These are phyloP conservation scores for Ceratobasidium sp. DNA, from an alignment of 1,284 basidiomycete genomes.

Conservation along the genomic window DNA sequence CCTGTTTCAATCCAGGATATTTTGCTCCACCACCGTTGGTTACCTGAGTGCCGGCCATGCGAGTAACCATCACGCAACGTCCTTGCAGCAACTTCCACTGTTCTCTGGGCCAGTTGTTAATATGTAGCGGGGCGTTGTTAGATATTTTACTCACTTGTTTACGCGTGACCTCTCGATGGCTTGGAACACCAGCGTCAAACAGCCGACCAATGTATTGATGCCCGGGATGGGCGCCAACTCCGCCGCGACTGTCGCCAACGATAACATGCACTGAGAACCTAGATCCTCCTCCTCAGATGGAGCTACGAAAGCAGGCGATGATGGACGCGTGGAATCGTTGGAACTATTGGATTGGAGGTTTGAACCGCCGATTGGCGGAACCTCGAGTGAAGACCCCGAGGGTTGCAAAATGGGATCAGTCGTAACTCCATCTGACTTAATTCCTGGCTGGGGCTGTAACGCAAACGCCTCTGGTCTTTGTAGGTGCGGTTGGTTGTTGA, in stretches of 20 bases:
- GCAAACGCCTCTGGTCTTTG: background rate
- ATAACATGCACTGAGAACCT: background rate
- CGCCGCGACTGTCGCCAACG: background rate
- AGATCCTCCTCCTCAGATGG: slow-evolving; percentile 9
- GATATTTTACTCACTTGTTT: slow-evolving; percentile 13
- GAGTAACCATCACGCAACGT: slow-evolving; percentile 39
- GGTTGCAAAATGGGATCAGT: no score
- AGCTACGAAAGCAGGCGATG: no score
- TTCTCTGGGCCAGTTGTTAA: background rate
- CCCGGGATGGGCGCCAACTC: slow-evolving; percentile 24
- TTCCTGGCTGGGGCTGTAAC: background rate
- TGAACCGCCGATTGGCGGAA: no score
- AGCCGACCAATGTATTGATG: slow-evolving; percentile 6
- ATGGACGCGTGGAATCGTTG: no score
- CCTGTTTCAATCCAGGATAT: background rate
- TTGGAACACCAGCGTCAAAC: background rate
- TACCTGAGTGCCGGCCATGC: slow-evolving; percentile 32
- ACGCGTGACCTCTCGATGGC: slow-evolving; percentile 2
- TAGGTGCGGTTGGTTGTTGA: no score
- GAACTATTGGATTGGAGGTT: no score
- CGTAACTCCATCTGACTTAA: background rate
- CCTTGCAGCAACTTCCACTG: slow-evolving; percentile 38
- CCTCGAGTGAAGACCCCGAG: no score
- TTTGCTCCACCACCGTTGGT: slow-evolving; percentile 10
- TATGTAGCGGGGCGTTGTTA: background rate